Evolutionary conservation across 139 green algal species (phyloP).

Genomic region (Chlamydomonas sphaeroides): DNA sequence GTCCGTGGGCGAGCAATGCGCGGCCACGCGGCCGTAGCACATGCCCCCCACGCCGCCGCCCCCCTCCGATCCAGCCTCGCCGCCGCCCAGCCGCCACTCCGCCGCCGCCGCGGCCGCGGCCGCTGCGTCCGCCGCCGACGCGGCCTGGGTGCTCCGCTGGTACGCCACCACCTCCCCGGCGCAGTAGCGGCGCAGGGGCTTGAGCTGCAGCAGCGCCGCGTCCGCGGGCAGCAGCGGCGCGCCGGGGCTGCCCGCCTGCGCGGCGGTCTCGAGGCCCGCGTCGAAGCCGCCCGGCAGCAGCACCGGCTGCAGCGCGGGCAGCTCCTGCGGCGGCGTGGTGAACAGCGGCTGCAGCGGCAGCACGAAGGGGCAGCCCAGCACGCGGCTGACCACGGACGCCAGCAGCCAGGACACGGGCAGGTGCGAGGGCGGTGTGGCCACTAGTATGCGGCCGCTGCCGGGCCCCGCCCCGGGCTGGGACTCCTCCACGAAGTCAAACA

Average conservation of each 20-base stretch:
- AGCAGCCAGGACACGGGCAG: conserved; percentile 55
- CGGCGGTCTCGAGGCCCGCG: conserved; percentile 44
- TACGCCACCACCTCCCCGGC: conserved; percentile 61
- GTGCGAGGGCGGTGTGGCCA: conserved; percentile 32
- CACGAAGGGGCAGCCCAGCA: conserved; percentile 60
- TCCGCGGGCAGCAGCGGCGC: conserved; percentile 59
- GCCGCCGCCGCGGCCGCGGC: conserved; percentile 15
- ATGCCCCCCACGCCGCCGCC: not conserved
- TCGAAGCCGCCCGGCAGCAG: conserved; percentile 52
- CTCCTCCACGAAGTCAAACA: conserved; percentile 15
- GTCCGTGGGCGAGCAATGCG: conserved; percentile 45
- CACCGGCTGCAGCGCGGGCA: conserved; percentile 48
- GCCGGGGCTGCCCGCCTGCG: conserved; percentile 53
- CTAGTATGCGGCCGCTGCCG: conserved; percentile 6
- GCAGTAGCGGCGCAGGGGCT: conserved; percentile 63
- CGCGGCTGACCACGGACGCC: conserved; percentile 54
- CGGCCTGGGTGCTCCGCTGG: not conserved
- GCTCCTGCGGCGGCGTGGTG: conserved; percentile 20
- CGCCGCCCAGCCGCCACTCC: conserved; percentile 3
- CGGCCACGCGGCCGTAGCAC: conserved; percentile 64
- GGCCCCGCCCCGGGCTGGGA: not conserved
- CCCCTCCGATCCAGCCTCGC: not conserved
- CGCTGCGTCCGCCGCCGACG: conserved; percentile 3
- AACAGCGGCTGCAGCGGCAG: conserved; percentile 73
- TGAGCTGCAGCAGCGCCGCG: conserved; percentile 56